These are phyloP conservation scores for Vitis cinerea DNA, from an alignment of 164 flowering plant genomes.

Conservation along the genomic window DNA sequence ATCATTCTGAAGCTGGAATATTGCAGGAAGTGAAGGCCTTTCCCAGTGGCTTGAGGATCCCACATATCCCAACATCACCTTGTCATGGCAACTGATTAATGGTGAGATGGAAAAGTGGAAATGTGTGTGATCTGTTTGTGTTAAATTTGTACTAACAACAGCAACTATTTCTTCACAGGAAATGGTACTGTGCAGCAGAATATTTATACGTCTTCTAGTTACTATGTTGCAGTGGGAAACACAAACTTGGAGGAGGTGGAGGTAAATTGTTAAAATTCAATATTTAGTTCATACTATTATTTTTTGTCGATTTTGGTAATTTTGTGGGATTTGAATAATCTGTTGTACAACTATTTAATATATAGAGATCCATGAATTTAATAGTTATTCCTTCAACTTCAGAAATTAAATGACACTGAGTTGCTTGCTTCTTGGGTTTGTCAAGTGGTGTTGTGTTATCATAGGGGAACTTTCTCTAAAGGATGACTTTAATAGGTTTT, in stretches of 20 bases:
- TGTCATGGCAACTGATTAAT: conserved; percentile 48
- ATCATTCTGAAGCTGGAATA: conserved; percentile 2
- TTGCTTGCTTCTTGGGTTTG: not conserved
- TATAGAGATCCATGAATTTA: not conserved
- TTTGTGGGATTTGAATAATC: not conserved
- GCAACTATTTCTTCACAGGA: conserved; percentile 26
- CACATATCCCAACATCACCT: conserved; percentile 45
- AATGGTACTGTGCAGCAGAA: conserved; percentile 31
- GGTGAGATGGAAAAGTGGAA: conserved; percentile 28
- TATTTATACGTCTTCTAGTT: conserved; percentile 34
- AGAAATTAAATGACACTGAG: not conserved
- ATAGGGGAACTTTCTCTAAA: not conserved
- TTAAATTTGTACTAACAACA: not conserved
- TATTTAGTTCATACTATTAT: not conserved
- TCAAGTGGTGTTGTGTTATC: not conserved
- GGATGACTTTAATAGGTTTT: not conserved
- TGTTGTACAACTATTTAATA: not conserved
- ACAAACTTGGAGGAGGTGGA: conserved; percentile 32
- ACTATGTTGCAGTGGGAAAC: conserved; percentile 51
- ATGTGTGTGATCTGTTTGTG: not conserved
- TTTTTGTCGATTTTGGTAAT: not conserved
- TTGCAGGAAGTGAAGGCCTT: conserved; percentile 48
- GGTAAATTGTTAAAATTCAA: conserved; percentile 23
- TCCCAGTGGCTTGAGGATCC: conserved; percentile 50
- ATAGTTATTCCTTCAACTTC: not conserved